Evolutionary conservation across 148 eudicot species (phyloP), one percentile per base, ranked within the genome.

Genomic region (Arctostaphylos glauca): DNA sequence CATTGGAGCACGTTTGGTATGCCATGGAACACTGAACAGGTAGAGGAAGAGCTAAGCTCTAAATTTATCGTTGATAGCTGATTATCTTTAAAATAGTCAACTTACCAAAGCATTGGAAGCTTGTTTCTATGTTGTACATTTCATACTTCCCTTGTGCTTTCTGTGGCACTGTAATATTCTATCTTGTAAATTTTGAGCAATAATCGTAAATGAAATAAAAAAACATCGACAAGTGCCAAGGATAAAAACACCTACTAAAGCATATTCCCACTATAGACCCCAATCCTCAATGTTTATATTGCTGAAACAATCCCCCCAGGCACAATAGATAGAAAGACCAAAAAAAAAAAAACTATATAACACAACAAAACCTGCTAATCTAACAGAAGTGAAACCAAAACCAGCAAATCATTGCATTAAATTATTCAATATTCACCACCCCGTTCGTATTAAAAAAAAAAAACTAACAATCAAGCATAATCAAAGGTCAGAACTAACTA

Each of bases 401-500:
- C 60, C 13, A 55, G 14, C 48, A 77, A 38, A 77, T 50, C 23
- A 77, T 41, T 15, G 66, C 18, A 38, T 54, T 16, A 77, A 25
- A 76, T 77, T 31, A 13, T 75, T 75, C 78, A 76, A 54, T 31
- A 13, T 75, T 75, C 78, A 75, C 0, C 19, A 77, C 48, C 21
- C 64, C 15, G 44, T 18, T 6, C 62, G 54, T 6, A 41, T 8
- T 75, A 5, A 31, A 53, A 23, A 53, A 23, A 53, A 54, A 23
- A 23, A 38, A 47, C 62, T 2, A 54, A 54, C 60, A 10, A 76
- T 25, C 6, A 25, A 6, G 50, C 53, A 46, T 67, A 44, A 43
- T 71, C n/a, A 71, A 47, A 9, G 10, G 25, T 25, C 76, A 46
- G 2, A 47, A 73, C 78, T n/a, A 75, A 75, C 43, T 49, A 75